phyloP scores from a whole-genome alignment of 2,329 filamentous ascomycete species.

The Cladophialophora psammophila region DNA sequence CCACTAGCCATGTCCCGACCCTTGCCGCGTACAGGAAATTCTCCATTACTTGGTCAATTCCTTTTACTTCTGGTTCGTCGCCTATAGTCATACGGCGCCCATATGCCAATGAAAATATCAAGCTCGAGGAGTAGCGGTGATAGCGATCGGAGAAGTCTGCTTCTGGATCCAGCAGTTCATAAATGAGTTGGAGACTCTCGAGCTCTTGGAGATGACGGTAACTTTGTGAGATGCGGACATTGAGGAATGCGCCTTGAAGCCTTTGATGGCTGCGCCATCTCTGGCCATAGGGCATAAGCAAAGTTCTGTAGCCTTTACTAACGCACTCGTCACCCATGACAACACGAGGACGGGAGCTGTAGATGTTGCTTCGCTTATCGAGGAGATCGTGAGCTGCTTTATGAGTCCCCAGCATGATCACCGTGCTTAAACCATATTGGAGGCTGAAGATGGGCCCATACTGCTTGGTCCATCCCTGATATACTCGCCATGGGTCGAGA shows the following conservation, averaged over 20 bases:
- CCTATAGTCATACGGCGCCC: slow-evolving; percentile 53
- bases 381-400: slow-evolving; percentile 48
- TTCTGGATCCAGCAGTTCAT: slow-evolving; percentile 50
- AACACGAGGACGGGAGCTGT: slow-evolving; percentile 47
- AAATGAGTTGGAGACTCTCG: slow-evolving; percentile 55
- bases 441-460: slow-evolving; percentile 49
- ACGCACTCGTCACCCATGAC: slow-evolving; percentile 42
- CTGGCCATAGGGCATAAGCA: slow-evolving; percentile 60
- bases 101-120: slow-evolving; percentile 61
- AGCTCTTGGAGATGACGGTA: slow-evolving; percentile 60
- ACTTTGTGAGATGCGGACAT: slow-evolving; percentile 51
- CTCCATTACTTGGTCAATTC: slow-evolving; percentile 56
- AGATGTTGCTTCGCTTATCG: slow-evolving; percentile 48
- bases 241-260: slow-evolving; percentile 54
- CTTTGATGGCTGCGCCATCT: slow-evolving; percentile 55
- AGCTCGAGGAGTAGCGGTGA: slow-evolving; percentile 57
- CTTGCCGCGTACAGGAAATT: slow-evolving; percentile 60
- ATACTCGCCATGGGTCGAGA: slow-evolving; percentile 31
- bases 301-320: slow-evolving; percentile 49
- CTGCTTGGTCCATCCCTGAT: slow-evolving; percentile 45
- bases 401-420: slow-evolving; percentile 47
- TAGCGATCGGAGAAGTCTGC: slow-evolving; percentile 55
- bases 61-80: slow-evolving; percentile 55
- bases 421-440: slow-evolving; percentile 44
- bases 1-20: slow-evolving; percentile 56